These are phyloP conservation scores for Acanthamoeba castellanii DNA, from an alignment of 208 protist species.

Conservation along the genomic window DNA sequence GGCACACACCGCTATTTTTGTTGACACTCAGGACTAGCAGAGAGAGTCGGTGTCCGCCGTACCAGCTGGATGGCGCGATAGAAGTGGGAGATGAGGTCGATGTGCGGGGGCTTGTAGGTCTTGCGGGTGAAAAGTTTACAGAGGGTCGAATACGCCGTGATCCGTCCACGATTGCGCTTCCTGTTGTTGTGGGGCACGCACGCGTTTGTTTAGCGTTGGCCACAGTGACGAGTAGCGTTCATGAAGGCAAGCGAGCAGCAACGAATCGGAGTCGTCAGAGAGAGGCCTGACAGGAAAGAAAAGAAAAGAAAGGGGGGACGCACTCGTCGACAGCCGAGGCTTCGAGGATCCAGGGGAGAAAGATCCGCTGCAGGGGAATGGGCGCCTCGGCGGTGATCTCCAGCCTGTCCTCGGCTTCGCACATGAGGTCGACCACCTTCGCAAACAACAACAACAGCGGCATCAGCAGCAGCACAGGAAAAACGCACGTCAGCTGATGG, in stretches of 20 bases:
- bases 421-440: slow-evolving; percentile 42
- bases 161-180: slow-evolving; percentile 65
- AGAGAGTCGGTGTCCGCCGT: not conserved
- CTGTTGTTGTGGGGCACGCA: not conserved
- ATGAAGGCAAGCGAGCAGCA: not conserved
- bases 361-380: slow-evolving; percentile 52
- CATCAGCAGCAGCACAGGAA: too few relatives aligned
- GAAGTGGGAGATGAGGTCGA: slow-evolving; percentile 68
- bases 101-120: slow-evolving; percentile 48
- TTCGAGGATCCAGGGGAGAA: slow-evolving; percentile 74
- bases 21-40: not conserved
- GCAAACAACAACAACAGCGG: not conserved
- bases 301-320: not conserved
- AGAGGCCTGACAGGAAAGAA: too few relatives aligned
- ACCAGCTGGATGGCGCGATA: slow-evolving; percentile 58
- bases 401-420: slow-evolving; percentile 65
- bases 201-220: not conserved
- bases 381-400: slow-evolving; percentile 55
- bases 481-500: too few relatives aligned
- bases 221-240: not conserved
- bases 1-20: too few relatives aligned
- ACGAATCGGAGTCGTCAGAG: not conserved
- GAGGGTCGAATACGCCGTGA: slow-evolving; percentile 69
- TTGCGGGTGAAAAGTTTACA: slow-evolving; percentile 71
- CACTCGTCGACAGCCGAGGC: slow-evolving; percentile 67